Base-by-base conservation (phyloP, 495 filamentous ascomycete species). In the Aspergillus egyptiacus region DNA sequence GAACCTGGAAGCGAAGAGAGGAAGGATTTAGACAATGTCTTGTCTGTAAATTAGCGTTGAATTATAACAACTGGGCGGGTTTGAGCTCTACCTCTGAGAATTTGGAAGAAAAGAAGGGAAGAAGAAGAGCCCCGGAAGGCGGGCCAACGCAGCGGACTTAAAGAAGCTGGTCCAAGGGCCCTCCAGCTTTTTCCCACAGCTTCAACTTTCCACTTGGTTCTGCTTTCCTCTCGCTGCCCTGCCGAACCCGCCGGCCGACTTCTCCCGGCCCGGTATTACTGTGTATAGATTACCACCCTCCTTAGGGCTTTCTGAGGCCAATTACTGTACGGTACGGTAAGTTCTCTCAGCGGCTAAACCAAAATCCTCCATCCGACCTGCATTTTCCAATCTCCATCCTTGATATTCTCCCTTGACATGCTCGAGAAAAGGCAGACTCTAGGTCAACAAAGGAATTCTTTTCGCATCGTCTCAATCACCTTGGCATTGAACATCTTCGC, bases 181-280 rank as follows among this genome's bases (percentile, higher is more conserved):
- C n/a, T n/a, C n/a, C n/a, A n/a, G 34, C 34, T 15, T 22, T 22
- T 35, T 40, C 28, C 24, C 34, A 48, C 34, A 38, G 37, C 41
- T 44, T 33, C 39, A 20, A 35, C n/a, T n/a, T 24, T 13, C 27
- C 25, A 27, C 13, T 31, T 23, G n/a, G 2, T 32, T 50, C 24
- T 51, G 22, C 33, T 51, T 51, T 44, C 23, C 33, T 31, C 19
- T 37, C 17, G 39, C 48, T 36, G 38, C 48, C 48, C 32, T 61
- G 53, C n/a, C 55, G 59, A 57, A 31, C 22, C 31, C 53, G 55
- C 45, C 56, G 60, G 67, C 69, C 69, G 69, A 70, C 61, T 62
- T 52, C 68, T 65, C 69, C 69, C 60, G 60, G 60, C 31, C 60
- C 67, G 67, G 67, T 69, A 65, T 61, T 37, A 64, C 58, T 20